A percentile compares a stretch with the other conserved stretches of the same genome.
Conservation (phyloP, 768 basidiomycete genomes). For the Boletus sensibilis region DNA sequence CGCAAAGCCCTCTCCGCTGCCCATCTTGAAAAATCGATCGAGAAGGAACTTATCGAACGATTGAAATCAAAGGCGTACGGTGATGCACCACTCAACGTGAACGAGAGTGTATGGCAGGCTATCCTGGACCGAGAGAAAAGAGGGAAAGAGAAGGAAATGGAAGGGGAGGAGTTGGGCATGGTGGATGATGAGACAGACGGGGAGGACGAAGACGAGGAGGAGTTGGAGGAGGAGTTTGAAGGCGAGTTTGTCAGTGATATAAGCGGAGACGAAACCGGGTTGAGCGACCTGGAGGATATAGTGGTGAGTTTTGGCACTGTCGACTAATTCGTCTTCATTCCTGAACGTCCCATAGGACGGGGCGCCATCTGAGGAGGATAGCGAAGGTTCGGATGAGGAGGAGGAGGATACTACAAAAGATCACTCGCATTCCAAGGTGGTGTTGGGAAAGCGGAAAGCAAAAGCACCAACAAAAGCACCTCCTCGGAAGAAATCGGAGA, state of each 20-base stretch:
- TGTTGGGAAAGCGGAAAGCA: constrained; percentile 71
- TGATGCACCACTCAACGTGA: constrained; percentile 95
- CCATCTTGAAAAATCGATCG: constrained; percentile 90
- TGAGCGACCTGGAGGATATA: constrained; percentile 60
- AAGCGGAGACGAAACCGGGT: constrained; percentile 46
- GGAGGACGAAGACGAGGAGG: constrained; percentile 45
- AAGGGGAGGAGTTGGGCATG: constrained; percentile 43
- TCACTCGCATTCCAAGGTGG: constrained; percentile 36
- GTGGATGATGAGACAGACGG: constrained; percentile 56
- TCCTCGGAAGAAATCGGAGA: constrained; percentile 54
- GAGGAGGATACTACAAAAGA: constrained; percentile 40
- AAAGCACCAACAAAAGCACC: constrained; percentile 40
- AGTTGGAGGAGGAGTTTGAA: constrained; percentile 51
- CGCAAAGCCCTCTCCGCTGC: constrained; percentile 96
- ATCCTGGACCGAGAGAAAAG: constrained; percentile 81
- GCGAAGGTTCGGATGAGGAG: constrained; percentile 42
- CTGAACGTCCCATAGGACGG: constrained; percentile 35
- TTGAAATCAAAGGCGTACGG: constrained; percentile 97
- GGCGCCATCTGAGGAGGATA: constrained; percentile 40
- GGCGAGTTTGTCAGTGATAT: constrained; percentile 59
- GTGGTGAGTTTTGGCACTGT: constrained; percentile 42
- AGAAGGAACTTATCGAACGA: constrained; percentile 94
- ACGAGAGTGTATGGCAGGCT: constrained; percentile 93
- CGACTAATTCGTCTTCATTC: not conserved
- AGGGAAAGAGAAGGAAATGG: constrained; percentile 42